Base-by-base conservation (phyloP, 768 basidiomycete species). In the Megacollybia marginata region DNA sequence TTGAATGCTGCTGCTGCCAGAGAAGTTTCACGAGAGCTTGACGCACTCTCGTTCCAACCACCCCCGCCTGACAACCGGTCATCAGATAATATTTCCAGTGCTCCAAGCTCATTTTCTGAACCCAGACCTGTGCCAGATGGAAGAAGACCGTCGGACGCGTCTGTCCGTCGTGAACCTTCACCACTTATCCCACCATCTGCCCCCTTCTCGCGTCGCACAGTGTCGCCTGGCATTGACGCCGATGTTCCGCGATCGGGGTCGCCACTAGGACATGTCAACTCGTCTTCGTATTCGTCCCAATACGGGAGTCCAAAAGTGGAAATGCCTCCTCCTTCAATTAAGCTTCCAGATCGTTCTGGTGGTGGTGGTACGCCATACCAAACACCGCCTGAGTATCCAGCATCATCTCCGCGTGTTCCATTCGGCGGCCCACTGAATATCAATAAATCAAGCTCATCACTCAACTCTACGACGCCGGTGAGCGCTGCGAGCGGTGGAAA, bases 1-100 rank as follows among this genome's bases (percentile, higher is more conserved):
- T 70, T 78, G 28, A 79, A 83, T 55, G 79, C 77, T 1, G 86
- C 85, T 15, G 85, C 82, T 23, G 84, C 84, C 5, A 73, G 79
- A 15, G 85, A 85, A 60, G 72, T 89, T 1, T 75, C 75, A 11
- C 74, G 78, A 11, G 87, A 86, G 58, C 56, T 87, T 45, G 81
- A 85, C 49, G 70, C 78, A 16, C 63, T 87, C 15, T 71, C 68
- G 50, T 59, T 64, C 35, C 63, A 56, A 34, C 62, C 65, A 13
- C 63, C 62, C 5, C 31, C 48, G 19, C 49, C 15, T 52, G 40
- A 31, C 20, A 34, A 34, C 19, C 23, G 23, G 23, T 31, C 48
- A 23, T 50, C 16, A 52, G 40, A 31, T 20, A 34, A 34, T 33
- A 15, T 13, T 46, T 43, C 38, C 50, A 28, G 6, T 28, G 48